Percentiles rank a stretch among this genome's conserved stretches.
Evolutionary conservation across 2,329 filamentous ascomycete species (phyloP).

Genomic region (Penicillium sp.): DNA sequence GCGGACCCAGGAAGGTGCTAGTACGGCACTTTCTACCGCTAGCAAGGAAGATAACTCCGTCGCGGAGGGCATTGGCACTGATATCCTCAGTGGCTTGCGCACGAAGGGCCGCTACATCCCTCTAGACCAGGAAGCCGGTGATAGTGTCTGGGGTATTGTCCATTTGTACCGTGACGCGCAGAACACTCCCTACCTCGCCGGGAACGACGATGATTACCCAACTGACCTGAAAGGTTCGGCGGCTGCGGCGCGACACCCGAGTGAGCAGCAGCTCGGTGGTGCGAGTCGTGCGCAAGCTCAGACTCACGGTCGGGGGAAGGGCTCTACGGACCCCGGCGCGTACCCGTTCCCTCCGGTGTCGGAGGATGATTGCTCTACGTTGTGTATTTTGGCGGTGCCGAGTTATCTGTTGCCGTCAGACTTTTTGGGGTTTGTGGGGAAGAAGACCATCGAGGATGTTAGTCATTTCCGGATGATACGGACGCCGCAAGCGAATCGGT

Average conservation of each 20-base stretch:
- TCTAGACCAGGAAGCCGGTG: constrained; percentile 69
- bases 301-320: constrained; percentile 1
- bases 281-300: constrained; percentile 17
- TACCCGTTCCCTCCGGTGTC: constrained; percentile 23
- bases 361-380: constrained; percentile 72
- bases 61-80: constrained; percentile 53
- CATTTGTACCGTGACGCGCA: constrained; percentile 88
- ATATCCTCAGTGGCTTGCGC: constrained; percentile 64
- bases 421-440: constrained; percentile 87
- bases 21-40: constrained; percentile 31
- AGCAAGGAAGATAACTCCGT: constrained; percentile 44
- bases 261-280: constrained; percentile 29
- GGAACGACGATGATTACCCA: constrained; percentile 48
- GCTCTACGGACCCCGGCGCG: constrained; percentile 12
- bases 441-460: constrained; percentile 80
- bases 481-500: constrained; percentile 84
- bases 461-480: constrained; percentile 94
- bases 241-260: constrained; percentile 33
- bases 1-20: constrained; percentile 26
- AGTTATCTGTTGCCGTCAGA: constrained; percentile 91
- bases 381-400: constrained; percentile 93
- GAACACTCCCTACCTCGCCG: constrained; percentile 64
- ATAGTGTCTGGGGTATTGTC: constrained; percentile 88
- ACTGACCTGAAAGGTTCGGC: constrained; percentile 42
- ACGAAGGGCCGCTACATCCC: constrained; percentile 81